These are phyloP conservation scores for Petrea volubilis DNA, from an alignment of 257 asterid genomes.

Conservation along the genomic window DNA sequence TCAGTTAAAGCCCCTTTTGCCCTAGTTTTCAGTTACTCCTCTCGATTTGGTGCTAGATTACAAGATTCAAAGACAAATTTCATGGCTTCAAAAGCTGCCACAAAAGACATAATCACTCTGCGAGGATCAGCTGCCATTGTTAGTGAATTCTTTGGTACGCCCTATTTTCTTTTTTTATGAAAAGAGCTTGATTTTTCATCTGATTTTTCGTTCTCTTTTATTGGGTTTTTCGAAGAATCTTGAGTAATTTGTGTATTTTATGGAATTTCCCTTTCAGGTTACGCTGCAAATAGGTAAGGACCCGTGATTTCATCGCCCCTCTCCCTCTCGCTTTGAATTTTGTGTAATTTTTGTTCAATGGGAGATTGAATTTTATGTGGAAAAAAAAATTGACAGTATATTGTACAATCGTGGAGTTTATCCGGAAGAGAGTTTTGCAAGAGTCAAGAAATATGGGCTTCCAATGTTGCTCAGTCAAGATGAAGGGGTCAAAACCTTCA, in stretches of 20 bases:
- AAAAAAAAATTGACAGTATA: conserved; percentile 39
- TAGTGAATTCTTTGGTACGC: conserved; percentile 83
- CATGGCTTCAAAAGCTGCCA: conserved; percentile 78
- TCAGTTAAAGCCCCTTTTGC: not conserved
- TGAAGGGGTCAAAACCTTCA: conserved; percentile 86
- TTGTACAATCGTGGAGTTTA: conserved; percentile 88
- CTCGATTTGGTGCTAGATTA: not conserved
- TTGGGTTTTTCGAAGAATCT: not conserved
- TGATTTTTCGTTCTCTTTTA: not conserved
- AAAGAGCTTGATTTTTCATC: too few species aligned
- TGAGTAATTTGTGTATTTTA: conserved; percentile 22
- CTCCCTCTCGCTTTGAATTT: not conserved
- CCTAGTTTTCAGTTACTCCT: not conserved
- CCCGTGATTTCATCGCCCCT: not conserved
- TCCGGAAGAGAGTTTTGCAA: conserved; percentile 89
- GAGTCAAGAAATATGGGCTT: conserved; percentile 93
- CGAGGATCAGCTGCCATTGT: conserved; percentile 93
- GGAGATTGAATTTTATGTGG: conserved; percentile 18
- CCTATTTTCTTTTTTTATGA: not conserved
- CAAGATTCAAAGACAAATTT: not conserved
- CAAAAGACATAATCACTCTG: conserved; percentile 85
- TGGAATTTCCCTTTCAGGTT: conserved; percentile 49
- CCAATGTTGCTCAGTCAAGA: conserved; percentile 93
- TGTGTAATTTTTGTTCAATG: not conserved
- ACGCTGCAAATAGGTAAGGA: conserved; percentile 86